Conservation (phyloP, 1,139 yeast species). For the Zygoascus sp. region DNA sequence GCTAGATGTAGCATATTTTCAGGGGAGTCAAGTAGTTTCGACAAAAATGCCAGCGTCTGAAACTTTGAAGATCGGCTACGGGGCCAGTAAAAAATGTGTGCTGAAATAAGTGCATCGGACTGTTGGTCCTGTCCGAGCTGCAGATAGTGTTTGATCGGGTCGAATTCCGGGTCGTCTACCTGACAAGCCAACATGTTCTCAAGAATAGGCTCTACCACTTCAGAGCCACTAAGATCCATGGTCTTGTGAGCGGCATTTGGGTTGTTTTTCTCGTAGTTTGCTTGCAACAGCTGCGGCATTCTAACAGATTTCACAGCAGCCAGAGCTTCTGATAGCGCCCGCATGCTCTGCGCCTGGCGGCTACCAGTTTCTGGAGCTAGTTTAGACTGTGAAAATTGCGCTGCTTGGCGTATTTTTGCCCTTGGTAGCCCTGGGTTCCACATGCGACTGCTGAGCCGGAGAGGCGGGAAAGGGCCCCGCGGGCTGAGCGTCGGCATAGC, state of each 20-base stretch:
- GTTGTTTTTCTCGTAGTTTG: neutral
- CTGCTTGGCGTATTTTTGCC: neutral
- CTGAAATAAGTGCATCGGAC: neutral
- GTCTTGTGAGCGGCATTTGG: too few species aligned
- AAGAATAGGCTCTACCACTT: too few species aligned
- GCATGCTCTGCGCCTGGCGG: neutral
- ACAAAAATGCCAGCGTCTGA: slow-evolving; percentile 4
- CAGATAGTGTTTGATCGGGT: neutral
- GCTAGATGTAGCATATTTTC: neutral
- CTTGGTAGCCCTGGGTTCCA: slow-evolving; percentile 1
- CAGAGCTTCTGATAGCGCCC: neutral
- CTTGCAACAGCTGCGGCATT: neutral
- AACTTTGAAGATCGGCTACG: neutral
- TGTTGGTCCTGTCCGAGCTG: neutral
- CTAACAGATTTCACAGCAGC: neutral
- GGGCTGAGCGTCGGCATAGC: slow-evolving; percentile 3
- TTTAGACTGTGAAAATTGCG: neutral
- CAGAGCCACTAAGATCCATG: too few species aligned
- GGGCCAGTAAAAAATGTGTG: slow-evolving; percentile 4
- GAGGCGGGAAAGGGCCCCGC: neutral
- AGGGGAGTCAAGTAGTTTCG: slow-evolving; percentile 5
- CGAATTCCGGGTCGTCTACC: slow-evolving; percentile 3
- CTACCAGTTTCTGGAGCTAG: neutral
- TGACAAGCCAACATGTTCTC: neutral
- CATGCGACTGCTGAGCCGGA: slow-evolving; percentile 3